A percentile compares a stretch with the other conserved stretches of the same genome.
These are phyloP conservation scores for Fusarium dlaminii DNA, from an alignment of 2,329 filamentous ascomycete genomes.

Conservation along the genomic window DNA sequence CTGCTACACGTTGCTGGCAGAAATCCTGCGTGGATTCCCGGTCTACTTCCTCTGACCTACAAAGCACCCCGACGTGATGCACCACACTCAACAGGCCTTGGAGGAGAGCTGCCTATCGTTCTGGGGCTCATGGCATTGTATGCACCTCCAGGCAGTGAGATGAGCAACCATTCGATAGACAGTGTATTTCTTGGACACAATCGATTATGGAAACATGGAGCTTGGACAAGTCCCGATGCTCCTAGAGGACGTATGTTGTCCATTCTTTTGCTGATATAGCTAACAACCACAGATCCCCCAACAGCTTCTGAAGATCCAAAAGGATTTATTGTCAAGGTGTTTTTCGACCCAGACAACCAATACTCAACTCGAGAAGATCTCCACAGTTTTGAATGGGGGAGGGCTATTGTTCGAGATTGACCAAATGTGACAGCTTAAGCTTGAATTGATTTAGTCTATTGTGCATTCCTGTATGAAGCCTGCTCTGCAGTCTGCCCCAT, in stretches of 20 bases:
- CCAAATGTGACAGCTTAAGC: not conserved
- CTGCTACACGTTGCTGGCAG: conserved; percentile 46
- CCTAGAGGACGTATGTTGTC: conserved; percentile 43
- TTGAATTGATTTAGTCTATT: conserved; percentile 39
- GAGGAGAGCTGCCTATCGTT: conserved; percentile 51
- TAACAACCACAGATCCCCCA: conserved; percentile 35
- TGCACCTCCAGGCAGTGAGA: not conserved
- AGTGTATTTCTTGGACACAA: conserved; percentile 40
- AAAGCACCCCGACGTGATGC: conserved; percentile 7
- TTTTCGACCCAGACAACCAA: conserved; percentile 44
- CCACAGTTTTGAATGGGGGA: conserved; percentile 40
- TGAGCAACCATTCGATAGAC: conserved; percentile 9
- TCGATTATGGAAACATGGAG: conserved; percentile 38
- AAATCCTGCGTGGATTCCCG: conserved; percentile 51
- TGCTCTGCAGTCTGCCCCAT: conserved; percentile 30
- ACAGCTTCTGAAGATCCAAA: conserved; percentile 40
- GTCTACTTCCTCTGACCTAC: conserved; percentile 49
- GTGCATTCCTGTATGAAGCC: conserved; percentile 40
- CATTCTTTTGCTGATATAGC: not conserved
- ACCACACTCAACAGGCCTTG: conserved; percentile 45
- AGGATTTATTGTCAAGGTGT: conserved; percentile 49
- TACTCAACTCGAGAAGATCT: conserved; percentile 41
- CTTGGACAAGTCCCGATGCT: conserved; percentile 36
- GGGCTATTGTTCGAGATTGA: conserved; percentile 39
- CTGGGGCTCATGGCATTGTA: conserved; percentile 54